Percentiles rank a stretch among this genome's conserved stretches.
phyloP scores from a whole-genome alignment of 2,329 filamentous ascomycete species.

The Metarhizium brunneum region DNA sequence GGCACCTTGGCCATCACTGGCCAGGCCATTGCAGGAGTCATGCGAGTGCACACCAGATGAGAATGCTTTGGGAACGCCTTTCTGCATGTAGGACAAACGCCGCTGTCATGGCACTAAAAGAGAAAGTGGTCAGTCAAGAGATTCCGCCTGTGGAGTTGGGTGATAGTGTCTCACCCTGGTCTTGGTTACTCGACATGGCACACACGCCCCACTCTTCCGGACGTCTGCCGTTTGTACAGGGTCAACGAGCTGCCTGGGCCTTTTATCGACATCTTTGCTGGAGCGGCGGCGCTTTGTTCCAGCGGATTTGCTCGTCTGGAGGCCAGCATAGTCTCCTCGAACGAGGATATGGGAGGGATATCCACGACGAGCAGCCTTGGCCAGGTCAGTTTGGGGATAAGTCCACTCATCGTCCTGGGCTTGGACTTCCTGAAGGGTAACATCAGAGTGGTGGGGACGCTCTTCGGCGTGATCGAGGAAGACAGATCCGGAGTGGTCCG shows the following conservation, averaged over 20 bases:
- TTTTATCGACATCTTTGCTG: slow-evolving; percentile 23
- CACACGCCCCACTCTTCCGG: slow-evolving; percentile 38
- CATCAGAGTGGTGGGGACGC: slow-evolving; percentile 17
- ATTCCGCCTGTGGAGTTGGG: slow-evolving; percentile 8
- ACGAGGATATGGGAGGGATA: slow-evolving; percentile 25
- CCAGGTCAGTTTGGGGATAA: slow-evolving; percentile 25
- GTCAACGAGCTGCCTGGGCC: slow-evolving; percentile 26
- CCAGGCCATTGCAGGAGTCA: slow-evolving; percentile 26
- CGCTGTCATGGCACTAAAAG: slow-evolving; percentile 29
- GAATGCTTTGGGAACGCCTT: slow-evolving; percentile 31
- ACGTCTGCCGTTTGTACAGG: slow-evolving; percentile 38
- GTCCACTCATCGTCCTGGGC: slow-evolving; percentile 32
- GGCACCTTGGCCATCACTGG: slow-evolving; percentile 28
- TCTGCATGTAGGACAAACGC: slow-evolving; percentile 31
- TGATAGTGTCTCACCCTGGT: slow-evolving; percentile 30
- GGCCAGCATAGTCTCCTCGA: slow-evolving; percentile 17
- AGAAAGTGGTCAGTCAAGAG: slow-evolving; percentile 16
- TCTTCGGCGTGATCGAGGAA: slow-evolving; percentile 22
- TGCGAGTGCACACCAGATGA: slow-evolving; percentile 29
- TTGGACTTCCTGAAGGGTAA: slow-evolving; percentile 24
- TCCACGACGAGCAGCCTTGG: slow-evolving; percentile 20
- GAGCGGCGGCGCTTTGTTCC: slow-evolving; percentile 28
- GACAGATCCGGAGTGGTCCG: slow-evolving; percentile 27
- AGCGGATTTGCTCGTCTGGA: slow-evolving; percentile 14
- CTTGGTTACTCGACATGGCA: slow-evolving; percentile 38